Evolutionary conservation across 306 rosid genomes (phyloP).

Genomic region (Cicer chorassanicum): DNA sequence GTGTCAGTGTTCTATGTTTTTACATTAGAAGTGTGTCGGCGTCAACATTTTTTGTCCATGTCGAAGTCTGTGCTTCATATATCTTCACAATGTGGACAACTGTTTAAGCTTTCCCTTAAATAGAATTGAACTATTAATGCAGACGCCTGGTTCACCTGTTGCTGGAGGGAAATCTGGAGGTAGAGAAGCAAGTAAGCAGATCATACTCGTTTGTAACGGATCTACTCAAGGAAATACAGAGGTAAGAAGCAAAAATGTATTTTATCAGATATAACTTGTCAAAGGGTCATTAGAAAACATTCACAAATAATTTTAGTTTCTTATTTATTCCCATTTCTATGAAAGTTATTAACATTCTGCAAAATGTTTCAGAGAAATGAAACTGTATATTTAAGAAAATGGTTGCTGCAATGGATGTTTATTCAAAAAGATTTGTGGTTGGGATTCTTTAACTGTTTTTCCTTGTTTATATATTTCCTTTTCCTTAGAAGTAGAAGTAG

Average conservation of each 20-base stretch:
- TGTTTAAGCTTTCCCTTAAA: conserved; percentile 43
- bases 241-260: conserved; percentile 53
- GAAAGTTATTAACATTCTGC: conserved; percentile 21
- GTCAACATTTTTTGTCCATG: too few species aligned
- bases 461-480: neutral
- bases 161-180: conserved; percentile 80
- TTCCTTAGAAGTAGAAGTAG: too few species aligned
- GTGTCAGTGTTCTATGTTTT: too few species aligned
- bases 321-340: conserved; percentile 25
- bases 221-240: conserved; percentile 60
- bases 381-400: conserved; percentile 21
- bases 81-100: conserved; percentile 27
- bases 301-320: neutral
- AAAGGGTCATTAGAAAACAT: conserved; percentile 13
- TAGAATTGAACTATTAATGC: conserved; percentile 55
- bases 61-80: too few species aligned
- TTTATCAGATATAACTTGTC: conserved; percentile 19
- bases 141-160: conserved; percentile 96
- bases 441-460: conserved; percentile 20
- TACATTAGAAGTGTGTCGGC: too few species aligned
- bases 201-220: conserved; percentile 84
- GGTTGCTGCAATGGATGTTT: conserved; percentile 32
- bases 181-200: conserved; percentile 64
- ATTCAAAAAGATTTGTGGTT: neutral
- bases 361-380: conserved; percentile 17